Evolutionary conservation across 768 basidiomycete species (phyloP).

Genomic region (Kondoa subrosea): DNA sequence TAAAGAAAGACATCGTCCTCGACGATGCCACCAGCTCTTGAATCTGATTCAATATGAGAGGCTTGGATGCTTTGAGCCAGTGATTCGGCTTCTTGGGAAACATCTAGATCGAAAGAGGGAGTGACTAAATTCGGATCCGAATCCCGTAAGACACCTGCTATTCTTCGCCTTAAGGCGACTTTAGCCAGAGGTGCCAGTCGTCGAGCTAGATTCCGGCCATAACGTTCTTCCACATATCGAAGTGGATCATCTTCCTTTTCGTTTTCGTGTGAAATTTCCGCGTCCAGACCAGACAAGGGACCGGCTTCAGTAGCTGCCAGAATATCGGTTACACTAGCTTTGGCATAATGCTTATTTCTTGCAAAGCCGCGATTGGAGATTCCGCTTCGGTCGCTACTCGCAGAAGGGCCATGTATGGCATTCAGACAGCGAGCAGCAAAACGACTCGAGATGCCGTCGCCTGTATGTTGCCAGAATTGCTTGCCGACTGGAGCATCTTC

Average conservation of each 20-base stretch:
- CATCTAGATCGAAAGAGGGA: slow-evolving; percentile 10
- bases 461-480: slow-evolving; percentile 92
- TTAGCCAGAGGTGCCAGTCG: slow-evolving; percentile 63
- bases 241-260: slow-evolving; percentile 39
- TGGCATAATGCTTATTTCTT: slow-evolving; percentile 1
- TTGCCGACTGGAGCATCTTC: slow-evolving; percentile 47
- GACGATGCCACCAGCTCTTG: slow-evolving; percentile 48
- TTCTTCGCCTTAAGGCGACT: slow-evolving; percentile 63
- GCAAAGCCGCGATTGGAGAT: neutral
- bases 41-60: slow-evolving; percentile 44
- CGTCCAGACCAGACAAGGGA: slow-evolving; percentile 5
- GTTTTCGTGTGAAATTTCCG: slow-evolving; percentile 12
- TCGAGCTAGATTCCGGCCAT: slow-evolving; percentile 72
- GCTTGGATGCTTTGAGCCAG: slow-evolving; percentile 17
- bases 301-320: neutral
- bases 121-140: slow-evolving; percentile 30
- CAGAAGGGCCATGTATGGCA: slow-evolving; percentile 35
- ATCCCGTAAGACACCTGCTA: slow-evolving; percentile 51
- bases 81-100: slow-evolving; percentile 16
- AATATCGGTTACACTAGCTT: neutral
- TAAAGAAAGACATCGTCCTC: slow-evolving; percentile 81
- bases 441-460: slow-evolving; percentile 73
- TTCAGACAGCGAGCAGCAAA: slow-evolving; percentile 65
- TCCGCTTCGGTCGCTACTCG: neutral
- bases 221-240: slow-evolving; percentile 80